Base-by-base conservation (phyloP, 2,329 filamentous ascomycete species). In the Phyllosticta capitalensis region DNA sequence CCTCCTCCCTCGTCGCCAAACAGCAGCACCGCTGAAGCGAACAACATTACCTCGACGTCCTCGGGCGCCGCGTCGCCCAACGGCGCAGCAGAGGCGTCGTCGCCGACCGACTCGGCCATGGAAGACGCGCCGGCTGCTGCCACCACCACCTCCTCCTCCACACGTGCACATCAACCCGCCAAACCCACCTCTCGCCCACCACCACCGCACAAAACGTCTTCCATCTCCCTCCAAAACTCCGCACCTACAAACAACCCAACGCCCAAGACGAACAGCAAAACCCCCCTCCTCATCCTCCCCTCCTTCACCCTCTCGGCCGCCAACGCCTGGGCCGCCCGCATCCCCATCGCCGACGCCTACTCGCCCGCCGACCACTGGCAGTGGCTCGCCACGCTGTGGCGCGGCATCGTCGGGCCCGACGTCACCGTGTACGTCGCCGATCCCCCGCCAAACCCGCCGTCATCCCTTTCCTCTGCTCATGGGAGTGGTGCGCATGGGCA, bases 351-450 rank as follows among this genome's bases (percentile, higher is more conserved):
- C 19, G 91, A 95, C 68, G 79, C 81, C 6, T 96, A 95, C 71
- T 82, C 84, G 17, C 85, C 89, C 0, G 81, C 88, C n/a, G 91
- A 95, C 67, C 92, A 97, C 75, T 97, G 92, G 91, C 89, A 95
- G 72, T 97, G 92, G 92, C 90, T 94, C 79, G 92, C 92, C 38
- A 92, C 89, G 51, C 81, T 96, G 21, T 97, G 92, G 92, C 85
- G 92, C 9, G 90, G 90, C 9, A 88, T 89, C 58, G 81, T 92
- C 1, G 90, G 88, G 0, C 85, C 92, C 0, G 92, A 97, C 71
- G 75, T 92, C 52, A 88, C 88, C 1, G 78, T 94, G 26, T 90
- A 88, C 67, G 81, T 88, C 19, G 79, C 78, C 50, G 71, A 75
- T 53, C 69, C 67, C 21, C 65, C 62, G 3, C n/a, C n/a, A n/a